Base-by-base conservation (phyloP, 176 grass and related monocot genomes). In the sorghum (Sorghum bicolor) region DNA sequence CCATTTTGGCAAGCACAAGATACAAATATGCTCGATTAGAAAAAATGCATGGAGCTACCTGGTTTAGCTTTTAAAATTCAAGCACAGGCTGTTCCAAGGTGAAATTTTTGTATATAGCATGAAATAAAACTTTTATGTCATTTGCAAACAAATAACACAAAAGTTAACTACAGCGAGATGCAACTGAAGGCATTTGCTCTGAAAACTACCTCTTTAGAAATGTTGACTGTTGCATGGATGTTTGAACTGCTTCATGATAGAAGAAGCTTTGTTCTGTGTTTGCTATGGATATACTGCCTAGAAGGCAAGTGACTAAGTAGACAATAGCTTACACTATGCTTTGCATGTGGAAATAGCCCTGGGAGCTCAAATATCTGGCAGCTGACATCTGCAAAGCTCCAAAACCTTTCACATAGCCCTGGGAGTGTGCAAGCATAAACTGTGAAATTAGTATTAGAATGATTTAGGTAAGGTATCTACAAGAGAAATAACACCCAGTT, bases 381-480 rank as follows among this genome's bases (percentile, higher is more conserved):
- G 53, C 25, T 24, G 17, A 86, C 66, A 83, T 79, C 19, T 24
- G 28, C 10, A 33, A 61, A 72, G 19, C 53, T 78, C 33, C 67
- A 83, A 73, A 79, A 58, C 57, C 57, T 13, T 64, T 55, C 37
- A 70, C 1, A 41, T 80, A 7, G 17, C 32, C 0, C 12, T 72
- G n/a, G 36, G 13, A 61, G 24, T 89, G 77, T 85, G 50, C 63
- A 89, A 81, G 38, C 20, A 74, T 63, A 45, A 22, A 37, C 80
- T 53, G 50, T 53, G n/a, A 67, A 48, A 31, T 69, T 80, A 81
- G 70, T 68, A 70, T 17, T 73, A 64, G 12, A 81, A 24, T 36
- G 10, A 40, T 55, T 64, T 34, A 84, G 22, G 28, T 75, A 84
- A 45, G 4, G 11, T 63, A 34, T 45, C 48, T 47, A 80, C 69